Base-by-base conservation (phyloP, 129 eudicot genomes). In the Chrysanthemum makinoi region DNA sequence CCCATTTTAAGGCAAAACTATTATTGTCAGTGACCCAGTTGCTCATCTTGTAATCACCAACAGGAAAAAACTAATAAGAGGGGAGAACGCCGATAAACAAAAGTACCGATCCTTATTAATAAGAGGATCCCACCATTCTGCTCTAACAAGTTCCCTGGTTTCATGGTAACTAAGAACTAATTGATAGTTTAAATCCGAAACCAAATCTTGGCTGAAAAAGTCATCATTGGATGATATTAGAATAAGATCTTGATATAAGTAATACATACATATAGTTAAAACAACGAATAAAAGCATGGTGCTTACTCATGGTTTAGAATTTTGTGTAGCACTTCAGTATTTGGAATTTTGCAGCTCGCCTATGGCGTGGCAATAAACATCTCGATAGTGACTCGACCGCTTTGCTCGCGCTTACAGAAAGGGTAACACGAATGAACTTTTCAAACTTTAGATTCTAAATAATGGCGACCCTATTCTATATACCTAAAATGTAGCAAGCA, bases 301-400 rank as follows among this genome's bases (percentile, higher is more conserved):
- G 66, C 87, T 73, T 65, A 86, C 90, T 86, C 85, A 18, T 86
- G 90, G 24, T 76, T 82, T 61, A 83, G 76, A 46, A 80, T 83
- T 48, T 68, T 83, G 52, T 80, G 76, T 0, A 84, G 84, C 60
- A 73, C 62, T 35, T 74, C 75, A 11, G 68, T n/a, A 22, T 62
- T 53, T 12, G 72, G 61, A 4, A 26, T 65, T 61, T 35, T 78
- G 51, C 79, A 77, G 16, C 24, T 20, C 20, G 20, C 24, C 1
- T 22, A 22, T 22, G 24, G 24, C 20, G 20, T 22, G 24, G 24
- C 24, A 22, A 22, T 22, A 22, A 22, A 0, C 24, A 22, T 22
- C 24, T 22, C 24, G 24, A 22, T 22, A 22, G 24, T 22, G 24
- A 22, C 24, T 22, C 24, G 24, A 22, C 24, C 20, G 24, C n/a